Base-by-base conservation (phyloP, 2,329 filamentous ascomycete species). In the Periglandula ipomoeae region DNA sequence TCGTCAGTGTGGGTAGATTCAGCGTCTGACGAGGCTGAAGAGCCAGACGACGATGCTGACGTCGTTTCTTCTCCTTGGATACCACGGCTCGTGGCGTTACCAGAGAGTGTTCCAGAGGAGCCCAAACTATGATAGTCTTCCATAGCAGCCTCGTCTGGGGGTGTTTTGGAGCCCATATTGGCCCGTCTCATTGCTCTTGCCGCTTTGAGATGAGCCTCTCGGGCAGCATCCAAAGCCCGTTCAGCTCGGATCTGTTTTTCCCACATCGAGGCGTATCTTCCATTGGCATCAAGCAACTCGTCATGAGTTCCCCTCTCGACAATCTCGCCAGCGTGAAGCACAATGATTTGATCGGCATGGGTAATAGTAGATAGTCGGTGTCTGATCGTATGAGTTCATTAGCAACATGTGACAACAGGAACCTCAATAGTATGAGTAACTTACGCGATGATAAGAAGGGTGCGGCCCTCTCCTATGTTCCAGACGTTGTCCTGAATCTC, bases 401-500 rank as follows among this genome's bases (percentile, higher is more conserved):
- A 64, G 59, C 23, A 32, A 47, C 35, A 35, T 9, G 23, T 37
- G 19, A 35, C 19, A 32, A 32, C 30, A 32, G 15, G 30, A 15
- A 15, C 11, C n/a, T n/a, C 10, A 32, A 26, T n/a, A 24, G 20
- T 5, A 23, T 23, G 11, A 13, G 6, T 5, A 24, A 76, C 79
- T 71, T 82, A 89, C 71, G 93, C 93, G 69, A 98, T 97, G 46
- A 97, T 89, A 52, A 98, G 79, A 71, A 96, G 84, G 1, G 93
- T 98, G 42, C 93, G 85, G 44, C 89, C 90, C 56, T 85, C 75
- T 15, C 88, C 87, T 42, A 97, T 80, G 13, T 79, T 88, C 50
- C 83, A 83, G 27, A 98, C 78, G 32, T 90, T 89, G 51, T 85
- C 80, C 66, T 96, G 90, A 51, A 96, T 95, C 62, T 94, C 86